phyloP scores from a whole-genome alignment of 768 basidiomycete species.

The Tephrocybe sp. region DNA sequence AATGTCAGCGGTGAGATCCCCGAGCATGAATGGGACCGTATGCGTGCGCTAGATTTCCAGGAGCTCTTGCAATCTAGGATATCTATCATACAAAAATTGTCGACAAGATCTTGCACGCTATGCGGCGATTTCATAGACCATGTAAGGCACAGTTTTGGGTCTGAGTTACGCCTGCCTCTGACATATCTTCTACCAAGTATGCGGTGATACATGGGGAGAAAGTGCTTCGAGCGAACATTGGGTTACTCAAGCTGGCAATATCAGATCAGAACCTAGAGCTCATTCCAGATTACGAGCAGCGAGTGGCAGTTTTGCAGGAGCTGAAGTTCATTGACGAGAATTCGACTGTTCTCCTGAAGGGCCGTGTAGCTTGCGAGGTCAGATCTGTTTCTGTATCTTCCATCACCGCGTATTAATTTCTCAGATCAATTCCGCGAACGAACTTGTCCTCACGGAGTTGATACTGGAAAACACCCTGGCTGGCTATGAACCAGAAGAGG shows the following conservation, averaged over 20 bases:
- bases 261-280: constrained; percentile 97
- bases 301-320: constrained; percentile 87
- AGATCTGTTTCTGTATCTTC: constrained; percentile 11
- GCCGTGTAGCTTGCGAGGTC: constrained; percentile 97
- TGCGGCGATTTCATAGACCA: constrained; percentile 76
- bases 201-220: constrained; percentile 71
- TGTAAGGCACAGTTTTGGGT: constrained; percentile 35
- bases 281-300: constrained; percentile 95
- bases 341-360: constrained; percentile 92
- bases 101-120: constrained; percentile 45
- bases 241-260: constrained; percentile 75
- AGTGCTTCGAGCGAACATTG: constrained; percentile 71
- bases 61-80: constrained; percentile 69
- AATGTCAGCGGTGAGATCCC: constrained; percentile 41
- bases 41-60: constrained; percentile 89
- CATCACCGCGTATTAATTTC: not conserved
- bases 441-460: constrained; percentile 93
- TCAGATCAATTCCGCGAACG: constrained; percentile 98
- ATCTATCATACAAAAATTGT: constrained; percentile 42
- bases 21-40: constrained; percentile 84
- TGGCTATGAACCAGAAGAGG: constrained; percentile 90
- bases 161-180: not conserved
- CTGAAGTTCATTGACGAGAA: constrained; percentile 95
- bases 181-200: constrained; percentile 55
- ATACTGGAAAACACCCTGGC: constrained; percentile 95